Evolutionary conservation across 306 rosid genomes (phyloP), one percentile per base, ranked within the genome.

Genomic region (Fragaria vesca): DNA sequence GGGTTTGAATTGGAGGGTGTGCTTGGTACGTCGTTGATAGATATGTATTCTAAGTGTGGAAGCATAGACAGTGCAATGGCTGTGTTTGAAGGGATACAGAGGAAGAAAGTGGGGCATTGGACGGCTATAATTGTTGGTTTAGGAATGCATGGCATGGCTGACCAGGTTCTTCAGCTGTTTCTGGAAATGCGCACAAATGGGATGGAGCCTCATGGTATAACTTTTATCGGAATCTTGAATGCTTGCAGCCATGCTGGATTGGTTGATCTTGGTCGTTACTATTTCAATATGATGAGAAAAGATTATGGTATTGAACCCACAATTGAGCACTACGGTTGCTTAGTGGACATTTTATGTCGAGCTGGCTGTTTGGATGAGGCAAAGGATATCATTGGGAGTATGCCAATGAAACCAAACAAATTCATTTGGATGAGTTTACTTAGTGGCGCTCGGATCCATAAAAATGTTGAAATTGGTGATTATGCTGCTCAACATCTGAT

Each of bases 221-320:
- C 93, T 71, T 88, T 87, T 74, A 63, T 90, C 17, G 92, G 92
- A 42, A 77, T 90, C 76, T 80, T 88, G 70, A 86, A 86, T 85
- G 92, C 92, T 13, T 90, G 89, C 69, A 86, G 89, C 78, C 92
- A 88, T 73, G 84, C 82, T 24, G 95, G 95, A 42, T 71, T 87
- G 84, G 89, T 86, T 4, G 79, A 85, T 55, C 85, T 81, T 17
- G 92, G 89, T 36, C 82, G 69, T 40, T 34, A 5, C 55, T 71
- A 81, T 81, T 90, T 90, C 47, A 55, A 85, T 32, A 72, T 77
- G 83, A 88, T 87, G 96, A 69, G 43, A 38, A 65, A 79, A 69
- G 88, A 85, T 48, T 85, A 83, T 81, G 87, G 81, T 73, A 85
- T 89, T 38, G 74, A 85, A 78, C 90, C 91, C 57, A 73, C 89